Base-by-base conservation (phyloP, 768 basidiomycete genomes). In the Lactarius hengduanensis region DNA sequence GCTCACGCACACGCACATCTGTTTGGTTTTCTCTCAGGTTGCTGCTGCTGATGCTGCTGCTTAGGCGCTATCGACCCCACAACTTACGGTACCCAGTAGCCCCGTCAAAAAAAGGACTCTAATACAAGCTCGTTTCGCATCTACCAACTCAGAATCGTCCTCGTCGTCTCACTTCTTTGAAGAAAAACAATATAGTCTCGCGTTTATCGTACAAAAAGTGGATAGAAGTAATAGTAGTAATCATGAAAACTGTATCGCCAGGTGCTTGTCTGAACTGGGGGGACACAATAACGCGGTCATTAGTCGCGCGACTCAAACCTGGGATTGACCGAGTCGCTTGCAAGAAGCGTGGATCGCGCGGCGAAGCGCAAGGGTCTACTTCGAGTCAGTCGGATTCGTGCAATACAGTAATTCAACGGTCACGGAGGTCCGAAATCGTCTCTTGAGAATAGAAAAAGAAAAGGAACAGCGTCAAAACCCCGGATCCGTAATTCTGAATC, bases 91-190 rank as follows among this genome's bases (percentile, higher is more conserved):
- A 53, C 50, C 22, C 22, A 53, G 50, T 53, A 26, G 22, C 50
- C 50, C 26, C 47, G 22, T 53, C 26, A 26, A 53, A 53, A 53
- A 53, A 53, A 26, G 50, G 50, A 53, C 50, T 53, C 22, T 53
- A 53, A 53, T 53, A 53, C 64, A 38, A 55, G 56, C 59, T 28
- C 60, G 45, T 53, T 34, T 26, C 61, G 60, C 65, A 66, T 62
- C 65, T 66, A 57, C n/a, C 36, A 50, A 66, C 64, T 41, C 16
- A 18, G 41, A 30, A 40, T 65, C 57, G 38, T 36, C n/a, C 30
- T 57, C 34, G 55, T 20, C 30, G 41, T n/a, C 18, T 56, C 41
- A 61, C 41, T 41, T 6, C 22, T 41, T 7, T 18, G 22, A 53
- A 28, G n/a, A 53, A 53, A 28, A 53, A 53, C 47, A 50, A 50